Evolutionary conservation across 2,329 filamentous ascomycete genomes (phyloP).

Genomic region (Penicillium psychrosexuale): DNA sequence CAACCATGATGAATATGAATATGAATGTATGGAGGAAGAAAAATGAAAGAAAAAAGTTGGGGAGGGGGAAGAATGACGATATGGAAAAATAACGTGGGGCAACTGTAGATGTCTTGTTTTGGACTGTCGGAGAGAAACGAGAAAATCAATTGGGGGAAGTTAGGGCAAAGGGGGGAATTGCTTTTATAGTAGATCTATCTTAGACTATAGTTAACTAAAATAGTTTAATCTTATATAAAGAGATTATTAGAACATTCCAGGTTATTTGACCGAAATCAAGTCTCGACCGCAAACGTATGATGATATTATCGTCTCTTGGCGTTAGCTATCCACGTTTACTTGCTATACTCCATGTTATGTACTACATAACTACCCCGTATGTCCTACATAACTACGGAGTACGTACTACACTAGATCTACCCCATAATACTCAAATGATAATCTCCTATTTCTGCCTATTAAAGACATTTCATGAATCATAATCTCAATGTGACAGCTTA

Average conservation of each 20-base stretch:
- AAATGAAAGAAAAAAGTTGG: slow-evolving; percentile 2
- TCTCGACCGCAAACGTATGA: not conserved
- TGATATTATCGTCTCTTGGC: slow-evolving; percentile 1
- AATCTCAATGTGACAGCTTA: slow-evolving; percentile 12
- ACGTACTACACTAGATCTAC: not conserved
- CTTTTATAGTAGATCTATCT: not conserved
- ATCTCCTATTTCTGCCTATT: not conserved
- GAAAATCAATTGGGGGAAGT: slow-evolving; percentile 13
- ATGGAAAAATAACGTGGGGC: slow-evolving; percentile 25
- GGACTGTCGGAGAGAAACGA: slow-evolving; percentile 20
- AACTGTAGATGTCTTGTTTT: slow-evolving; percentile 20
- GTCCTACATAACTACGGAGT: too few species aligned
- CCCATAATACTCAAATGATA: not conserved
- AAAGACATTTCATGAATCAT: slow-evolving; percentile 7
- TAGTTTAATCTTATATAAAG: not conserved
- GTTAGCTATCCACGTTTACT: not conserved
- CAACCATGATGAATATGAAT: slow-evolving; percentile 55
- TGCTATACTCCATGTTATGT: not conserved
- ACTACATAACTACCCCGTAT: too few species aligned
- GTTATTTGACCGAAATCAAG: not conserved
- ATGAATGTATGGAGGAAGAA: not conserved
- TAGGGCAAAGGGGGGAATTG: not conserved
- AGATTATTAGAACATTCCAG: not conserved
- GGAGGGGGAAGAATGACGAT: slow-evolving; percentile 21
- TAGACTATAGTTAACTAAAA: not conserved